Evolutionary conservation across 805 yeast species (phyloP).

Genomic region (Candida ipomoeae): DNA sequence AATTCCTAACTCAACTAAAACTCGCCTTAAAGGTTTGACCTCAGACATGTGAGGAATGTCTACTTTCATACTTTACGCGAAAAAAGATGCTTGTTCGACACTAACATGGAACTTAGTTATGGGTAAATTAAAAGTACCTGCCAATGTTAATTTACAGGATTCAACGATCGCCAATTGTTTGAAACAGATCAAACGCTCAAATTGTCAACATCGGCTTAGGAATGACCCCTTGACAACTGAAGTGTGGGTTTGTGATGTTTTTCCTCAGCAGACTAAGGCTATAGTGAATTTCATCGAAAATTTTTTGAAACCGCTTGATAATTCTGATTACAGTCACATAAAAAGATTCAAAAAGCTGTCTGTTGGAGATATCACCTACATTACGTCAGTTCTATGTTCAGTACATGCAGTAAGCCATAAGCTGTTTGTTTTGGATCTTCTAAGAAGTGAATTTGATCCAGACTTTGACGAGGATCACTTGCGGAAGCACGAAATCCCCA

Average conservation of each 20-base stretch:
- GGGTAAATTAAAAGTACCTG: conserved; percentile 14
- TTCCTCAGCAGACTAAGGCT: conserved; percentile 32
- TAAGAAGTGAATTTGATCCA: conserved; percentile 8
- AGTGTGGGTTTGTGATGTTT: conserved; percentile 49
- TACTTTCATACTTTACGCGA: not conserved
- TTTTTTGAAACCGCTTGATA: conserved; percentile 25
- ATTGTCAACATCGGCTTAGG: conserved; percentile 7
- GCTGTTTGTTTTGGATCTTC: conserved; percentile 22
- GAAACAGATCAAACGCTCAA: conserved; percentile 39
- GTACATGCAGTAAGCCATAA: conserved; percentile 24
- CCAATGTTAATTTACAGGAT: conserved; percentile 41
- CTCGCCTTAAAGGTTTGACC: not conserved
- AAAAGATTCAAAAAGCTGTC: conserved; percentile 49
- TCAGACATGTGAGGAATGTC: not conserved
- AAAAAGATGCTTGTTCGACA: not conserved
- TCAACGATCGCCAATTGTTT: conserved; percentile 44
- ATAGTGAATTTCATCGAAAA: conserved; percentile 26
- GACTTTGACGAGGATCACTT: conserved; percentile 12
- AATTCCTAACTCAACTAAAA: not conserved
- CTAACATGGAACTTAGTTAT: not conserved
- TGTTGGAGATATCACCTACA: conserved; percentile 1
- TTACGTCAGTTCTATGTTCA: conserved; percentile 49
- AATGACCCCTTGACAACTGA: conserved; percentile 26
- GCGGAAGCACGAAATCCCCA: conserved; percentile 43
- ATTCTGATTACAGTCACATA: conserved; percentile 36